Conservation (phyloP, 306 rosid genomes). For the Cucurbita argyrosperma region DNA sequence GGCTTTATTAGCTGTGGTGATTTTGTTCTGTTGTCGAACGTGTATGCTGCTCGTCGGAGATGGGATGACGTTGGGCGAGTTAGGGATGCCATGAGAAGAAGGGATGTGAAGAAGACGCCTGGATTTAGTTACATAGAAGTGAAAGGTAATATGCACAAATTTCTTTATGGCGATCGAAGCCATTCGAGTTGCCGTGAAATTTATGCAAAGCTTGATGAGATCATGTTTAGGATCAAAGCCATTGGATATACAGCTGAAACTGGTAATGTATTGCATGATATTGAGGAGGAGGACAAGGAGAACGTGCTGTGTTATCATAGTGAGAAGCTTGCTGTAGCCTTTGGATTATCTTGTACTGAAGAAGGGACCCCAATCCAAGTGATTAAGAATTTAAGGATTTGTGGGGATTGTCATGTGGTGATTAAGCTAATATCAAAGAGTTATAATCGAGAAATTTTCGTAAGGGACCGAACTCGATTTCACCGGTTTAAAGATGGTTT, state of each 20-base stretch:
- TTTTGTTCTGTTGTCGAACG: constrained; percentile 73
- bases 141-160: constrained; percentile 48
- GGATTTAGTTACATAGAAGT: constrained; percentile 75
- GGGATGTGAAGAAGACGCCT: constrained; percentile 65
- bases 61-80: constrained; percentile 82
- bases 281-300: constrained; percentile 86
- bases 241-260: constrained; percentile 56
- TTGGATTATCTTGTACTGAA: constrained; percentile 54
- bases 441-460: constrained; percentile 60
- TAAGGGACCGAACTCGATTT: constrained; percentile 76
- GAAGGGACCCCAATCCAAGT: constrained; percentile 62
- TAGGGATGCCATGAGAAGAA: constrained; percentile 52
- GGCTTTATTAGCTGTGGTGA: constrained; percentile 74
- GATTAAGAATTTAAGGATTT: constrained; percentile 80
- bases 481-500: constrained; percentile 62
- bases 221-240: constrained; percentile 37
- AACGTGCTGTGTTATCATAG: constrained; percentile 64
- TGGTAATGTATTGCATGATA: constrained; percentile 72
- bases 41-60: constrained; percentile 61
- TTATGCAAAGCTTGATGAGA: constrained; percentile 75
- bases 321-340: constrained; percentile 85
- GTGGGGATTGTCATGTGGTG: constrained; percentile 67
- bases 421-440: constrained; percentile 49
- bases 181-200: constrained; percentile 43
- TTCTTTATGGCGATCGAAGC: constrained; percentile 59